Conservation (phyloP, 208 protist species). For the Trypanosoma congolense region DNA sequence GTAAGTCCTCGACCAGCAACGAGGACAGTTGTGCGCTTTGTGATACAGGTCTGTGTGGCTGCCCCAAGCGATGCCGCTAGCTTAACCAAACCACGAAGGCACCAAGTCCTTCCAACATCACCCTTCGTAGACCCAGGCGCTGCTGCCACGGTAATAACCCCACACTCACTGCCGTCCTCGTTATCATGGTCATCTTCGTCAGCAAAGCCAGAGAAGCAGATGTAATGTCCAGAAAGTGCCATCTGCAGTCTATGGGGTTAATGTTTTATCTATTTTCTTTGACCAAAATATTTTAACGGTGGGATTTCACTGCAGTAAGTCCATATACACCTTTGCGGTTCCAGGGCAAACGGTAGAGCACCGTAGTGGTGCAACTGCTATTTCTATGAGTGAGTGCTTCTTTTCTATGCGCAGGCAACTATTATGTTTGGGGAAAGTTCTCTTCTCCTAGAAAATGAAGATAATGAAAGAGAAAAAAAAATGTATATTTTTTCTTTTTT, state of each 20-base stretch:
- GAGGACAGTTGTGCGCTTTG: constrained; percentile 39
- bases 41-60: constrained; percentile 30
- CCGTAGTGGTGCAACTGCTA: no score
- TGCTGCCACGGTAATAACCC: not conserved
- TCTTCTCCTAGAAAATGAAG: no score
- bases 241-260: not conserved
- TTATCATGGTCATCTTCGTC: constrained; percentile 6
- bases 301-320: no score
- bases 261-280: not conserved
- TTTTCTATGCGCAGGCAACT: no score
- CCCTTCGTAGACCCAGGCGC: not conserved
- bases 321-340: no score
- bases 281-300: no score
- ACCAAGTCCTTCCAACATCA: not conserved
- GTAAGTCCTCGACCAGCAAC: constrained; percentile 68
- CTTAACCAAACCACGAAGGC: constrained; percentile 3
- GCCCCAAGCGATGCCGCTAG: constrained; percentile 25
- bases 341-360: no score
- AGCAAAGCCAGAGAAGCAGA: constrained; percentile 33
- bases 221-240: constrained; percentile 15
- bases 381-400: no score
- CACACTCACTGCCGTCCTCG: constrained; percentile 1
- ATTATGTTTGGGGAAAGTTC: no score
- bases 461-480: no score
- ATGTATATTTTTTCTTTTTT: no score